phyloP scores from a whole-genome alignment of 2,329 filamentous ascomycete genomes.

The Epichloe scottii region DNA sequence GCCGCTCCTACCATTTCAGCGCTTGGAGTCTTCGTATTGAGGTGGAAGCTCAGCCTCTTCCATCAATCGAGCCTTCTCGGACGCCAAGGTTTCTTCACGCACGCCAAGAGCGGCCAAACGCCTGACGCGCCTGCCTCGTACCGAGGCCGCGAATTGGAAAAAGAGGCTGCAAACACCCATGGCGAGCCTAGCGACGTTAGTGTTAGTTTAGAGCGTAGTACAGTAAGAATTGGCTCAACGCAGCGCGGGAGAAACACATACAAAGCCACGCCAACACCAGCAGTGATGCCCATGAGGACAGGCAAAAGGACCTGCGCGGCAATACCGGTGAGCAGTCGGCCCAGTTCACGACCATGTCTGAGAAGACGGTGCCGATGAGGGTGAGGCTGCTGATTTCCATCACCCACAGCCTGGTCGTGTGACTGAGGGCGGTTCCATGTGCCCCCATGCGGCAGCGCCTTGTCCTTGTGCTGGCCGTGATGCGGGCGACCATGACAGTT shows the following conservation, averaged over 20 bases:
- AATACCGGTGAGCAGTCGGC: constrained; percentile 40
- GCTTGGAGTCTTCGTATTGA: constrained; percentile 14
- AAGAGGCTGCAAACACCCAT: constrained; percentile 51
- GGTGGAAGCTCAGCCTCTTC: constrained; percentile 18
- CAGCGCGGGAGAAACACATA: constrained; percentile 21
- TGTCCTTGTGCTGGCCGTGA: constrained; percentile 7
- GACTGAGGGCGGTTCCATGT: constrained; percentile 7
- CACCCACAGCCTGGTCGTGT: constrained; percentile 8
- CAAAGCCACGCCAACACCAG: constrained; percentile 55
- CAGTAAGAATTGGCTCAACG: too few relatives aligned
- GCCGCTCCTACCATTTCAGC: constrained; percentile 6
- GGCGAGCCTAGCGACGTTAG: constrained; percentile 33
- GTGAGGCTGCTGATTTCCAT: constrained; percentile 2
- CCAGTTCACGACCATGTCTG: constrained; percentile 21
- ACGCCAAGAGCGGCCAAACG: too few relatives aligned
- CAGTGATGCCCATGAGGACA: constrained; percentile 54
- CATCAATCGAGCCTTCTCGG: constrained; percentile 41
- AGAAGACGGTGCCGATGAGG: constrained; percentile 13
- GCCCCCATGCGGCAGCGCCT: constrained; percentile 1
- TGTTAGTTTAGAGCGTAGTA: constrained; percentile 15
- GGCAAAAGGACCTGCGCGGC: constrained; percentile 54
- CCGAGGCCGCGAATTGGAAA: constrained; percentile 43
- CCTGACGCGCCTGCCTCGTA: constrained; percentile 17
- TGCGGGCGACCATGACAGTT: constrained; percentile 14
- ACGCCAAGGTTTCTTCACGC: constrained; percentile 12